phyloP scores from a whole-genome alignment of 805 yeast genomes.

The Kluyveromyces aestuarii region DNA sequence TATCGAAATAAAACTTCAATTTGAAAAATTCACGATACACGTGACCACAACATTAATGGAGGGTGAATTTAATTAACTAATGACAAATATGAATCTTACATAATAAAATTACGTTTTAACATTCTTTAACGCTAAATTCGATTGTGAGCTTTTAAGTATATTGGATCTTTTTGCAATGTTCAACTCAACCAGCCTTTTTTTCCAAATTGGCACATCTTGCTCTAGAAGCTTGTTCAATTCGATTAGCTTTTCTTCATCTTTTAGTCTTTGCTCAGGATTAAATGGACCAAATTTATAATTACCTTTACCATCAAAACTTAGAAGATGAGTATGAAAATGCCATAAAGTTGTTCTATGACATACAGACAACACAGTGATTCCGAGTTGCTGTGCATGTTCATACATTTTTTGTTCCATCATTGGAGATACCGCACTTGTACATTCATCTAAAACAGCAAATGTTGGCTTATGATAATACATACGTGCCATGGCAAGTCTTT shows the following conservation, averaged over 20 bases:
- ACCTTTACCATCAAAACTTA: conserved; percentile 83
- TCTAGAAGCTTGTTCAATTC: conserved; percentile 54
- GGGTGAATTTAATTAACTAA: neutral
- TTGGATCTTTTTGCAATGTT: conserved; percentile 39
- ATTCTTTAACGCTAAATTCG: conserved; percentile 13
- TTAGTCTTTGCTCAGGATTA: conserved; percentile 63
- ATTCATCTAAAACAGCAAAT: conserved; percentile 92
- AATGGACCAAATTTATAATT: conserved; percentile 53
- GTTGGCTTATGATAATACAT: conserved; percentile 84
- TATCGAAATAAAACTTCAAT: too few relatives aligned
- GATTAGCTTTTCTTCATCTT: conserved; percentile 70
- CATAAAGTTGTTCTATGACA: conserved; percentile 89
- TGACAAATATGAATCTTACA: neutral
- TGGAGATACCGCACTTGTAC: conserved; percentile 89
- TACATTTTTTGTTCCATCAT: conserved; percentile 88
- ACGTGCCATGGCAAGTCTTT: conserved; percentile 86
- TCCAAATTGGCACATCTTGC: conserved; percentile 60
- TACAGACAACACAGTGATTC: conserved; percentile 78
- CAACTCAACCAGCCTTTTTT: conserved; percentile 58
- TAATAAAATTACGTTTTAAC: neutral
- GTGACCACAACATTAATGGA: too few relatives aligned
- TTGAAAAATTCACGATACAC: too few relatives aligned
- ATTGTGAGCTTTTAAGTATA: conserved; percentile 23
- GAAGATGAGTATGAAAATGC: conserved; percentile 78
- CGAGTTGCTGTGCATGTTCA: conserved; percentile 64